Conservation (phyloP, 164 flowering plant species). For the Umbilicus rupestris region DNA sequence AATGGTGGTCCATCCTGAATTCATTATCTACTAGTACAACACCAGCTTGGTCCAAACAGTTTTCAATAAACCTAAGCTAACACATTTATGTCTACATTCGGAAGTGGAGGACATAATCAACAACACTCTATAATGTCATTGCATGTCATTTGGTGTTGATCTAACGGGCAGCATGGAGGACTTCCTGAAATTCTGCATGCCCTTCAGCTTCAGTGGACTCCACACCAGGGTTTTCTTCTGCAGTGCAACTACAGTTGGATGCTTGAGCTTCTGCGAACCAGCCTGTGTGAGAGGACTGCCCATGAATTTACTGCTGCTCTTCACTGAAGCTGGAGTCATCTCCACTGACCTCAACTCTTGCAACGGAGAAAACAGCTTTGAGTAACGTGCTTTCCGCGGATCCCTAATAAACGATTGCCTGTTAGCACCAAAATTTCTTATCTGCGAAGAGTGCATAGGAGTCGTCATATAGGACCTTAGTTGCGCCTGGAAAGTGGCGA, state of each 20-base stretch:
- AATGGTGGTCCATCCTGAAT: too few species aligned
- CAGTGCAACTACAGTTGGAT: constrained; percentile 55
- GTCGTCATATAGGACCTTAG: constrained; percentile 24
- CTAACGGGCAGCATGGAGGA: constrained; percentile 30
- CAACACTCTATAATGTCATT: not conserved
- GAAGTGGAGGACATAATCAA: too few species aligned
- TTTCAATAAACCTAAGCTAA: too few species aligned
- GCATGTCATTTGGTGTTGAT: not conserved
- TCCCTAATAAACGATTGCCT: constrained; percentile 39
- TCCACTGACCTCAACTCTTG: constrained; percentile 19
- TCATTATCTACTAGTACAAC: too few species aligned
- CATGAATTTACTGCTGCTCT: constrained; percentile 47
- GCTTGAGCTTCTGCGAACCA: constrained; percentile 55
- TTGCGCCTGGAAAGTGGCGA: constrained; percentile 54
- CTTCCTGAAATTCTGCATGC: constrained; percentile 31
- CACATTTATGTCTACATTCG: too few species aligned
- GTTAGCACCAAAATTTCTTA: constrained; percentile 16
- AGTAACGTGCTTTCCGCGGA: constrained; percentile 38
- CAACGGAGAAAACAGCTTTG: constrained; percentile 52
- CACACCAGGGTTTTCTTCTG: constrained; percentile 48
- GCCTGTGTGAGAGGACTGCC: constrained; percentile 46
- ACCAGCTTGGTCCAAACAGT: too few species aligned
- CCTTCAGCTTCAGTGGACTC: constrained; percentile 63
- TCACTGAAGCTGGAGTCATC: constrained; percentile 39
- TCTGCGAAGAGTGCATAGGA: constrained; percentile 29